Conservation (phyloP, 345 rosid genomes). For the Eucalyptus sideroxylon region DNA sequence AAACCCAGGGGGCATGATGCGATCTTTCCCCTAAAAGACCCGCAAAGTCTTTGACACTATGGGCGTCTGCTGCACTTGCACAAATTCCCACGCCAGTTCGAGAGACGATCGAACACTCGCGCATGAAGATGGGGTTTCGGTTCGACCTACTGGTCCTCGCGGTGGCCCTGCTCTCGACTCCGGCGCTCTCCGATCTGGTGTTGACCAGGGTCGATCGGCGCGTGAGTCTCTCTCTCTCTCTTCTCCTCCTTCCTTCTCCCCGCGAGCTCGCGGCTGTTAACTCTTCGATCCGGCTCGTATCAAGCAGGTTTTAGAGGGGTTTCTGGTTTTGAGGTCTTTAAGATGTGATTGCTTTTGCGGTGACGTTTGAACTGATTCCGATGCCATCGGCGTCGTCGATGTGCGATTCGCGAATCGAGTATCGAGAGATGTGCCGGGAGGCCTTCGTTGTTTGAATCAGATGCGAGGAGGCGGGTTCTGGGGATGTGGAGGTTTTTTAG, state of each 20-base stretch:
- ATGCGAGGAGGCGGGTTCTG: neutral
- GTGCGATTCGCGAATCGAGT: neutral
- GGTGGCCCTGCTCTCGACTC: slow-evolving; percentile 29
- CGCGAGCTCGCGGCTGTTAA: neutral
- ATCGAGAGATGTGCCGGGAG: neutral
- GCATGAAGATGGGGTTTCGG: slow-evolving; percentile 16
- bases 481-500: neutral
- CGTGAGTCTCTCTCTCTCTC: slow-evolving; percentile 38
- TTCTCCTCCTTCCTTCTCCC: neutral
- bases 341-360: neutral
- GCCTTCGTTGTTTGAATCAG: neutral
- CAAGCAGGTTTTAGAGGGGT: neutral
- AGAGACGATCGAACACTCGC: neutral
- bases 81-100: neutral
- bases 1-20: neutral
- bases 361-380: neutral
- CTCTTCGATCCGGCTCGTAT: neutral
- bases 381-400: neutral
- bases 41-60: rapidly evolving
- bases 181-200: slow-evolving; percentile 67
- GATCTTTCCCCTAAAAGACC: neutral
- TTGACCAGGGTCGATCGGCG: slow-evolving; percentile 88
- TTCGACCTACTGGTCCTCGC: slow-evolving; percentile 26
- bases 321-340: neutral
- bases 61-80: rapidly evolving